These are phyloP conservation scores for Paecilomyces fulvus DNA, from an alignment of 2,329 filamentous ascomycete genomes.

Conservation along the genomic window DNA sequence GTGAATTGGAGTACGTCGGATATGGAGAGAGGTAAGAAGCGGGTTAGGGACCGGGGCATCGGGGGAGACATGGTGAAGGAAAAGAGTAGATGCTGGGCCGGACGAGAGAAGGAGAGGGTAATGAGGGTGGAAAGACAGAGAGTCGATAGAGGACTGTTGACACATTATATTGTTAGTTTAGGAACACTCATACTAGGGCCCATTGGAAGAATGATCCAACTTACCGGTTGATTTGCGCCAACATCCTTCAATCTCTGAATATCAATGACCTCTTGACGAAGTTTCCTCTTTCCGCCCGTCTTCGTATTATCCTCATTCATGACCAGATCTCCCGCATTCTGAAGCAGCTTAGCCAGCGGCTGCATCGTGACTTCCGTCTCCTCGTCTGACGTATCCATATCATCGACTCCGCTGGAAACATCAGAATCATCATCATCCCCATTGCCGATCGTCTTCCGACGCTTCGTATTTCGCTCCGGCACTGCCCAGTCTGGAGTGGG, in stretches of 20 bases:
- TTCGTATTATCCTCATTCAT: constrained; percentile 39
- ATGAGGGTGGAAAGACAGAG: constrained; percentile 80
- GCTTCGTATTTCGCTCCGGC: constrained; percentile 41
- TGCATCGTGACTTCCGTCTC: constrained; percentile 58
- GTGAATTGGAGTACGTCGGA: constrained; percentile 73
- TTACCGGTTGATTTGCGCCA: constrained; percentile 61
- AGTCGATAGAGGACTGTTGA: constrained; percentile 61
- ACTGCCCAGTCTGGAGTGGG: constrained; percentile 55
- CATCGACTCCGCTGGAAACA: constrained; percentile 42
- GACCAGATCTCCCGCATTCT: constrained; percentile 62
- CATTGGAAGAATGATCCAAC: constrained; percentile 10
- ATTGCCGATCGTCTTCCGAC: constrained; percentile 28
- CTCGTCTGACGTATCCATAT: constrained; percentile 47
- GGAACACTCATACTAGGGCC: too few relatives aligned
- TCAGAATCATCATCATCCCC: constrained; percentile 19
- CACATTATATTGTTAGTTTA: neutral
- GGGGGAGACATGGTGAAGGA: constrained; percentile 79
- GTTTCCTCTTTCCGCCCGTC: constrained; percentile 54
- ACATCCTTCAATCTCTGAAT: constrained; percentile 87
- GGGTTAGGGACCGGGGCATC: constrained; percentile 74
- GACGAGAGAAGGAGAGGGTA: constrained; percentile 85
- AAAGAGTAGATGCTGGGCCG: constrained; percentile 74
- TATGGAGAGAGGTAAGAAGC: constrained; percentile 79
- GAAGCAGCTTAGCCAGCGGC: constrained; percentile 71
- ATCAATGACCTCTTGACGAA: constrained; percentile 80